Evolutionary conservation across 2,329 filamentous ascomycete species (phyloP).

Genomic region (Claviceps purpurea): DNA sequence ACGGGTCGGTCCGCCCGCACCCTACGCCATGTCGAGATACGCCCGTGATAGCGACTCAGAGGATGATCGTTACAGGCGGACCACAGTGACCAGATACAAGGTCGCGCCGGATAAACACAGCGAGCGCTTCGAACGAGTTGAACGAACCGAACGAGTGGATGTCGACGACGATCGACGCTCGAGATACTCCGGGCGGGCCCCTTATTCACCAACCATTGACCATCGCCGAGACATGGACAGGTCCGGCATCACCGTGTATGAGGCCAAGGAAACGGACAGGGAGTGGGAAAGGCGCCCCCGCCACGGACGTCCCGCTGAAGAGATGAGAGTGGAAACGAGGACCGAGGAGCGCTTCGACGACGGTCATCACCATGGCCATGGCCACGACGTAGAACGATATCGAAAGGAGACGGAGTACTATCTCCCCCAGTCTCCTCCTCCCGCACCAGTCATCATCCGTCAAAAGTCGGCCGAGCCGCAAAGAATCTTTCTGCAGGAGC

Average conservation of each 20-base stretch:
- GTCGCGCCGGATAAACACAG: slow-evolving; percentile 27
- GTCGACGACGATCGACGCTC: slow-evolving; percentile 33
- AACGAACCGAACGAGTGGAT: slow-evolving; percentile 26
- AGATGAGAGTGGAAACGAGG: slow-evolving; percentile 41
- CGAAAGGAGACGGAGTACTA: slow-evolving; percentile 52
- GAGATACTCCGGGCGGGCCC: slow-evolving; percentile 27
- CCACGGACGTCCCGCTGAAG: slow-evolving; percentile 32
- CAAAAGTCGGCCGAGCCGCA: slow-evolving; percentile 41
- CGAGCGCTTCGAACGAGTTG: slow-evolving; percentile 26
- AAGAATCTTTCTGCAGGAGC: slow-evolving; percentile 48
- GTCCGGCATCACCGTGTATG: slow-evolving; percentile 22
- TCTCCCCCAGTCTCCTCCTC: slow-evolving; percentile 34
- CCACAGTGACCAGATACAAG: slow-evolving; percentile 41
- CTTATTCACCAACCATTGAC: slow-evolving; percentile 28
- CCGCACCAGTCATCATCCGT: slow-evolving; percentile 42
- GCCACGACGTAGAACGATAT: slow-evolving; percentile 43
- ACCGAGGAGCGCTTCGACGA: slow-evolving; percentile 37
- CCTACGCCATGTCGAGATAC: slow-evolving; percentile 18
- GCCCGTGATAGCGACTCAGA: slow-evolving; percentile 25
- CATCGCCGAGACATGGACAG: slow-evolving; percentile 17
- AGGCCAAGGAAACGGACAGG: slow-evolving; percentile 19
- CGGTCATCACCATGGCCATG: slow-evolving; percentile 28
- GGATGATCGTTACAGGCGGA: slow-evolving; percentile 32
- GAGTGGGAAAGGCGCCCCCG: slow-evolving; percentile 31
- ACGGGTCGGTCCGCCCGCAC: slow-evolving; percentile 7